Percentiles rank a stretch among this genome's conserved stretches.
phyloP scores from a whole-genome alignment of 345 rosid species.

The Dipteronia dyeriana region DNA sequence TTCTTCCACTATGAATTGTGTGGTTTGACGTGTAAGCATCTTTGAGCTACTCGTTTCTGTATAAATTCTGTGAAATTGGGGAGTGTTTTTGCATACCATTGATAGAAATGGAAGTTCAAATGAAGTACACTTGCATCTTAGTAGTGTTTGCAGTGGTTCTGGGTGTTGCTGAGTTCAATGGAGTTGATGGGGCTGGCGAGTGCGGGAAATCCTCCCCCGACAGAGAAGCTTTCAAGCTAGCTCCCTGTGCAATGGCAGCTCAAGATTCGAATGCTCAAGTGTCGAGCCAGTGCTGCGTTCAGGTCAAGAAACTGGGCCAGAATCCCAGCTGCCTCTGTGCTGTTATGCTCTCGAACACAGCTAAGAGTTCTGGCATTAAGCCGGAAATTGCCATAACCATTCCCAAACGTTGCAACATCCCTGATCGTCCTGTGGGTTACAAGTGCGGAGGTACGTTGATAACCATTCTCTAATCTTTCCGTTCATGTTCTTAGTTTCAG shows the following conservation, averaged over 20 bases:
- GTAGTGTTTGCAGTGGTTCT: conserved; percentile 41
- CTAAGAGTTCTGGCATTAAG: conserved; percentile 67
- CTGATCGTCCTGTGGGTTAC: conserved; percentile 78
- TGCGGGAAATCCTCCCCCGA: conserved; percentile 79
- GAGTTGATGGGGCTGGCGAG: conserved; percentile 73
- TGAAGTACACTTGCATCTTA: conserved; percentile 42
- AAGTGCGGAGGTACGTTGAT: conserved; percentile 69
- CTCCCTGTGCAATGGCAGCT: conserved; percentile 79
- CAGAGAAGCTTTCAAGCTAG: conserved; percentile 79
- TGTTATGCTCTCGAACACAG: conserved; percentile 83
- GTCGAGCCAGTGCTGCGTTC: conserved; percentile 65
- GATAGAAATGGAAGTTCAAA: conserved; percentile 40
- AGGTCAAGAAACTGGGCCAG: conserved; percentile 68
- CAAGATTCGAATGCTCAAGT: conserved; percentile 53
- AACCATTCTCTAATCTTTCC: neutral
- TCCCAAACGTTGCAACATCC: conserved; percentile 84
- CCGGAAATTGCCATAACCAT: conserved; percentile 79
- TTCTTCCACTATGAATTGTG: conserved; percentile 51
- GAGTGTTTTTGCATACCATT: conserved; percentile 27
- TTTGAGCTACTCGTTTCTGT: conserved; percentile 28
- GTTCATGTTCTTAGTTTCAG: neutral
- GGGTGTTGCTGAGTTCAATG: conserved; percentile 32
- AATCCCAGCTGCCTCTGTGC: conserved; percentile 83
- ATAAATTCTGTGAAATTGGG: conserved; percentile 40
- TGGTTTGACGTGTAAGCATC: conserved; percentile 31